These are phyloP conservation scores for Geotrichum siamense DNA, from an alignment of 1,139 yeast genomes.

Conservation along the genomic window DNA sequence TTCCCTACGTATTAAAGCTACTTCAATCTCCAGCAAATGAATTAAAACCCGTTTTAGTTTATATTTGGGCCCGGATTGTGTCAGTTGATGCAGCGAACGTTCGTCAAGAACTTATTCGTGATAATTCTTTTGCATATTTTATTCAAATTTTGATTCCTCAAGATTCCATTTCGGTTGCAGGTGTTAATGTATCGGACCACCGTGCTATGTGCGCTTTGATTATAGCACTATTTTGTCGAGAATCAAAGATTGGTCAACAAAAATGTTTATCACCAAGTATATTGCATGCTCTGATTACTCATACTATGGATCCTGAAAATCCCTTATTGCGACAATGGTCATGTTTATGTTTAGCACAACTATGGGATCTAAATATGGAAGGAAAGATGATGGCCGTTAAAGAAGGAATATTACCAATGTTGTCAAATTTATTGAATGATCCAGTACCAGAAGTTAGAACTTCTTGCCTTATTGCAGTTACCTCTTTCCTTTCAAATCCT, in stretches of 20 bases:
- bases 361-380: slow-evolving; percentile 68
- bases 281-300: slow-evolving; percentile 57
- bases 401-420: slow-evolving; percentile 53
- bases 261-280: slow-evolving; percentile 70
- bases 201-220: slow-evolving; percentile 95
- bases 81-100: slow-evolving; percentile 88
- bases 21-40: slow-evolving; percentile 95
- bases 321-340: slow-evolving; percentile 93
- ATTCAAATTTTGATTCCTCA: slow-evolving; percentile 60
- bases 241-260: slow-evolving; percentile 72
- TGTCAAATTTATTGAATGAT: slow-evolving; percentile 59
- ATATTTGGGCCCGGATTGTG: slow-evolving; percentile 97
- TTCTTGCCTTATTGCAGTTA: slow-evolving; percentile 67
- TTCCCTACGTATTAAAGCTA: slow-evolving; percentile 86
- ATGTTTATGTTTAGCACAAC: slow-evolving; percentile 64
- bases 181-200: slow-evolving; percentile 52
- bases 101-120: slow-evolving; percentile 86
- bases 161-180: slow-evolving; percentile 30
- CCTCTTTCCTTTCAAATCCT: slow-evolving; percentile 52
- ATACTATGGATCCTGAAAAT: slow-evolving; percentile 65
- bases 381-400: slow-evolving; percentile 67
- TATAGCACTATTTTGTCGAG: slow-evolving; percentile 72
- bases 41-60: slow-evolving; percentile 84
- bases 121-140: slow-evolving; percentile 84
- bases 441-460: slow-evolving; percentile 95